phyloP scores from a whole-genome alignment of 352 stramenopile genomes.

The Aphanomyces invadans region DNA sequence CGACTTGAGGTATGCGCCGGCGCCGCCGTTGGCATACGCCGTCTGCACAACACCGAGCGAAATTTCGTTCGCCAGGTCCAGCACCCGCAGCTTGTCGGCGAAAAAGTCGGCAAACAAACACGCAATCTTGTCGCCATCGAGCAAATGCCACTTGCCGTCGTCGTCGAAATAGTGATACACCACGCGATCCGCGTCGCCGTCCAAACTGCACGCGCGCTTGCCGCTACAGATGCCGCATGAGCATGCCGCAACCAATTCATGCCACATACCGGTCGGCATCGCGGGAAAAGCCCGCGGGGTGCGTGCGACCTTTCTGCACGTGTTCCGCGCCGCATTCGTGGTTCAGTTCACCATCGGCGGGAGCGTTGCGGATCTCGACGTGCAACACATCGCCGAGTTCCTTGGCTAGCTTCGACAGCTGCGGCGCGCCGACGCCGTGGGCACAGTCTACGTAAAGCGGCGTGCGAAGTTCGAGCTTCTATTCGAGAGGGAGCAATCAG shows the following conservation, averaged over 20 bases:
- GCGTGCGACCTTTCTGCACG: conserved; percentile 91
- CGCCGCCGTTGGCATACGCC: conserved; percentile 98
- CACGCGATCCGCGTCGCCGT: conserved; percentile 98
- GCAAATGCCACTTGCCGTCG: conserved; percentile 65
- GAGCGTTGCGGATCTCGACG: conserved; percentile 75
- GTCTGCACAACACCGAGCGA: conserved; percentile 96
- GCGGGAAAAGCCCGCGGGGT: conserved; percentile 54
- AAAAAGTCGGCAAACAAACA: conserved; percentile 94
- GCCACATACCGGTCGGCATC: conserved; percentile 45
- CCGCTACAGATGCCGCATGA: conserved; percentile 27
- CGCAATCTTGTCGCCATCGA: conserved; percentile 98
- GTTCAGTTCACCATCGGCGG: conserved; percentile 90
- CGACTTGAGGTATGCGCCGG: conserved; percentile 83
- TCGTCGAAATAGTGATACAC: conserved; percentile 94
- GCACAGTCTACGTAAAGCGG: conserved; percentile 90
- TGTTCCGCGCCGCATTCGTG: conserved; percentile 94
- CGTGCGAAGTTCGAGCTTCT: conserved; percentile 68
- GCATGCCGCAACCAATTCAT: no score
- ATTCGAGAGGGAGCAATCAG: no score
- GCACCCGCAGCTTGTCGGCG: conserved; percentile 75
- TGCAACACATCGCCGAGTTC: conserved; percentile 70
- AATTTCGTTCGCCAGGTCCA: conserved; percentile 72
- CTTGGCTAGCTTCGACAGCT: conserved; percentile 69
- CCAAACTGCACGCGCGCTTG: conserved; percentile 89
- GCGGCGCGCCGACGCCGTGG: conserved; percentile 86